A percentile compares a stretch with the other conserved stretches of the same genome.
phyloP scores from a whole-genome alignment of 208 protist genomes.

The Wallacemonas rigidus region DNA sequence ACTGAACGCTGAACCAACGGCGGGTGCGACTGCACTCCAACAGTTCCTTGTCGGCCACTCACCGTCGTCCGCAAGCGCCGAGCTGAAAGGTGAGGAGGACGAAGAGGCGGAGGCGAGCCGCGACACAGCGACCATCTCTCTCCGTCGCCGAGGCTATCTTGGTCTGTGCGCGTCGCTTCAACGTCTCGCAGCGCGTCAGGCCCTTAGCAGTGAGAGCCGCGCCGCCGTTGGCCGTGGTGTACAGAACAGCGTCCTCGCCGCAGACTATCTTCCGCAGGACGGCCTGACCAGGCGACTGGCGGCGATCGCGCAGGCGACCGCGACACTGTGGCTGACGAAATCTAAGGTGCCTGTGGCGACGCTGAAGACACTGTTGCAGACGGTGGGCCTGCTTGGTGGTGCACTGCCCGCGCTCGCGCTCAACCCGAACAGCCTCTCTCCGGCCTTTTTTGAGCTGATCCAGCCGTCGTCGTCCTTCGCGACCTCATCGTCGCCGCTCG shows the following conservation, averaged over 20 bases:
- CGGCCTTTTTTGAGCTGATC: constrained; percentile 20
- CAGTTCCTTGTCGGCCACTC: constrained; percentile 37
- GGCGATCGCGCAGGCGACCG: constrained; percentile 12
- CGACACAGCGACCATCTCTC: background rate
- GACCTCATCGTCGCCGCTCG: no score
- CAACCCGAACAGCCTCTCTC: constrained; percentile 16
- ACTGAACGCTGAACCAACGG: constrained; percentile 19
- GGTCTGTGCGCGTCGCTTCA: constrained; percentile 30
- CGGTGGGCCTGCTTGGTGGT: constrained; percentile 25
- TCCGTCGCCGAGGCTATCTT: constrained; percentile 28
- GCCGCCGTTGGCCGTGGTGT: constrained; percentile 44
- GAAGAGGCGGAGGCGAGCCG: background rate
- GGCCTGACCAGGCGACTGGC: constrained; percentile 29
- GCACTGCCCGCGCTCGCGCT: constrained; percentile 21
- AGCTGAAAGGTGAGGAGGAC: background rate
- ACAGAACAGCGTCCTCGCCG: constrained; percentile 27
- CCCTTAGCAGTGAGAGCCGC: constrained; percentile 5
- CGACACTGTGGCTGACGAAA: constrained; percentile 1
- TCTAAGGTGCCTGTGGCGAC: background rate
- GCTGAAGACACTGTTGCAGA: constrained; percentile 19
- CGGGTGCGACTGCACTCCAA: constrained; percentile 12
- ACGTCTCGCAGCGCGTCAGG: constrained; percentile 17
- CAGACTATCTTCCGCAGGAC: constrained; percentile 32
- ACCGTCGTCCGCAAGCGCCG: background rate
- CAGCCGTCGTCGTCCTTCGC: background rate